Base-by-base conservation (phyloP, 2,329 filamentous ascomycete species). In the Phoma herbarum region DNA sequence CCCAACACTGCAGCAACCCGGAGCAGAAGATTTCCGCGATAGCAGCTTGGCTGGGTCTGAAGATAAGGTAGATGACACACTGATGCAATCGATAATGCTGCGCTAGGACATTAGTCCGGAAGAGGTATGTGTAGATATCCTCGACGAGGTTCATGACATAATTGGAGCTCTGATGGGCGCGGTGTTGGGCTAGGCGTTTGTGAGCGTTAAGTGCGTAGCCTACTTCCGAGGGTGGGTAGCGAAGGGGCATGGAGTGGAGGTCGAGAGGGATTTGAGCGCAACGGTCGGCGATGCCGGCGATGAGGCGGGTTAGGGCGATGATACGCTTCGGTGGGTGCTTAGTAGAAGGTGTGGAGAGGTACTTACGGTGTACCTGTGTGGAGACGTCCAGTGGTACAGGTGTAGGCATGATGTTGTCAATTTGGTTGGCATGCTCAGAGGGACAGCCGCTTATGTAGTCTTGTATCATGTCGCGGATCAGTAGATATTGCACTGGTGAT, bases 11-110 rank as follows among this genome's bases (percentile, higher is more conserved):
- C 28, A 74, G 52, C 20, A 75, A 25, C 1, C 62, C 70, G 3
- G 70, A 73, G 51, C 63, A 67, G 5, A 75, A 69, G 3, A 75
- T 73, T 49, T 75, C 73, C 10, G 69, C 71, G 1, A 75, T 64
- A 0, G 59, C 62, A 1, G 65, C 70, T 44, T 74, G 71, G 3
- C 45, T n/a, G 0, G 61, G 63, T 4, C 58, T 43, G 41, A 71
- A 72, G 8, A 75, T 66, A 9, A 74, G 62, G 28, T 68, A 74
- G 9, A 74, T 60, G 39, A 74, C 64, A 45, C 60, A 71, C 7
- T 59, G 64, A 9, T 73, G 70, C 73, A 74, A 69, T 1, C 3
- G 35, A 20, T 71, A 75, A 4, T 53, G 58, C n/a, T 68, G 63
- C 3, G 22, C 6, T 1, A 74, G 62, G 0, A 39, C 22, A 0